Evolutionary conservation across 78 protist genomes (phyloP), one percentile per base, ranked within the genome.

Genomic region (Trichosphaerium sp.): DNA sequence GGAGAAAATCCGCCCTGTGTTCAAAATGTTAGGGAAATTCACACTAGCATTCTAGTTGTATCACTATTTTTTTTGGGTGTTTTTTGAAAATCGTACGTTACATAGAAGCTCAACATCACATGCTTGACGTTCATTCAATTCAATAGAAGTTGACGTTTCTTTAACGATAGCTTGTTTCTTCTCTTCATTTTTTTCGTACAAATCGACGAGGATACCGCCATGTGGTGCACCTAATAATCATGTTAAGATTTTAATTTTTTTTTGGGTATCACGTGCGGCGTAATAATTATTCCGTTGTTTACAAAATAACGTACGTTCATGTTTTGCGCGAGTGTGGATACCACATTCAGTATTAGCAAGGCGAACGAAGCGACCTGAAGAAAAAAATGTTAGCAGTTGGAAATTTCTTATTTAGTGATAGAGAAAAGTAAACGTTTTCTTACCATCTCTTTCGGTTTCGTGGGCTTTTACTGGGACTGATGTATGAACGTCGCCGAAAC

Each of bases 21-120:
- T n/a, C n/a, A n/a, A n/a, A n/a, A n/a, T n/a, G n/a, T n/a, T n/a
- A n/a, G n/a, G 62, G 41, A 78, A 62, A 12, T 69, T 66, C 70
- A 57, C 69, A 10, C 59, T 37, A 8, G 28, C 10, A n/a, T n/a
- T n/a, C n/a, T n/a, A n/a, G n/a, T n/a, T n/a, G 61, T 12, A 77
- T n/a, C 54, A 32, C 61, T 82, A 78, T 72, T 18, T 42, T 10
- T 15, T 63, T 63, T 15, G 59, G 62, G 18, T 73, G 85, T 32
- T 68, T 21, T 26, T 75, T 43, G 66, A 72, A 88, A 31, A 62
- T 72, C 3, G 0, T 38, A 92, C 95, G 81, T 71, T 77, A 59
- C 49, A 4, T 23, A 90, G 25, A 37, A 90, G 85, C 77, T 90
- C 92, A 21, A 78, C 69, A 60, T 90, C 95, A 72, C 95, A 90